Conservation (phyloP, 2,329 filamentous ascomycete species). For the Monosporascus sp. region DNA sequence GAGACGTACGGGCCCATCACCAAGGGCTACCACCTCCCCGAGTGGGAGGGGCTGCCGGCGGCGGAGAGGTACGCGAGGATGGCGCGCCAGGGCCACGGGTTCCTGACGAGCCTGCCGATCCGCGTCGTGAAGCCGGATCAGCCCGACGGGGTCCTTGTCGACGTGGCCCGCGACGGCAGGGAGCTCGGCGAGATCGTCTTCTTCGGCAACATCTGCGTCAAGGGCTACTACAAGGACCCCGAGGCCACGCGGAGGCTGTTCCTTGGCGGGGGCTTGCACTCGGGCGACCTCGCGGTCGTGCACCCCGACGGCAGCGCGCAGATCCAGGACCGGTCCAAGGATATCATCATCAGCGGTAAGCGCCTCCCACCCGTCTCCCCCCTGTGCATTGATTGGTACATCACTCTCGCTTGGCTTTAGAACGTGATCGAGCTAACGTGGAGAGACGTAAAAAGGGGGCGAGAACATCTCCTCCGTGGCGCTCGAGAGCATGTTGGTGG, state of each 20-base stretch:
- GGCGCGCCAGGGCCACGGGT: conserved; percentile 91
- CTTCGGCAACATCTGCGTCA: conserved; percentile 83
- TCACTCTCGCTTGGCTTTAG: neutral
- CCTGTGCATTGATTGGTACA: neutral
- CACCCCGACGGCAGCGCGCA: conserved; percentile 86
- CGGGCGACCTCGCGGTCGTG: conserved; percentile 89
- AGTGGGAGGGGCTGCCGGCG: conserved; percentile 69
- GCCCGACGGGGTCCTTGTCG: conserved; percentile 60
- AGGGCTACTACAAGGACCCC: conserved; percentile 86
- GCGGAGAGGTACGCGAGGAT: conserved; percentile 79
- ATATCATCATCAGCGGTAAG: conserved; percentile 92
- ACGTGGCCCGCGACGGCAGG: conserved; percentile 64
- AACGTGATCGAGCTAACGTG: neutral
- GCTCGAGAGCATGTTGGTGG: conserved; percentile 80
- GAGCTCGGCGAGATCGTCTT: conserved; percentile 86
- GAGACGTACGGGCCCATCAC: conserved; percentile 95
- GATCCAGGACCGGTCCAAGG: conserved; percentile 90
- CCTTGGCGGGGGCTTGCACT: conserved; percentile 78
- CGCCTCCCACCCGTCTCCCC: conserved; percentile 1
- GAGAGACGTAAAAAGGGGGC: conserved; percentile 53
- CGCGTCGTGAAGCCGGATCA: conserved; percentile 78
- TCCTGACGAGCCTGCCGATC: conserved; percentile 73
- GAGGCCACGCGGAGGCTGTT: conserved; percentile 85
- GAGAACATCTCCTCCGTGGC: conserved; percentile 97
- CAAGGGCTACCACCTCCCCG: conserved; percentile 81